Evolutionary conservation across 2,329 filamentous ascomycete species (phyloP), one percentile per base, ranked within the genome.

Genomic region (Emericellopsis atlantica): DNA sequence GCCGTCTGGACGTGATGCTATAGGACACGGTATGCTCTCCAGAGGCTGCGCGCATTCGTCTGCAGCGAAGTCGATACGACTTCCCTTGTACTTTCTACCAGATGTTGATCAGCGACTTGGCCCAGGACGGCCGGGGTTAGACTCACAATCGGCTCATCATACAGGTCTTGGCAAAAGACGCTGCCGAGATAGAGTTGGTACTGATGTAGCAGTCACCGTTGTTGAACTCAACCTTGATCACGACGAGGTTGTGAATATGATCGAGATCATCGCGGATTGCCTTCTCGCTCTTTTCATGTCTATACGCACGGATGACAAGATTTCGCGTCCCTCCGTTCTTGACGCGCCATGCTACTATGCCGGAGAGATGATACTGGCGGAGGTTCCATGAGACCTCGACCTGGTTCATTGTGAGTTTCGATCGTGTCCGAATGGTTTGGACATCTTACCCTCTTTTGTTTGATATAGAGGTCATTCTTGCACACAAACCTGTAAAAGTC

Each of bases 221-320:
- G 3, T 61, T 58, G 55, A 84, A 81, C 7, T 62, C 59, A 36
- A 92, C 62, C 35, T 72, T 72, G 51, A 92, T 67, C 10, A 93
- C 72, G 18, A 81, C 65, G 1, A 93, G 68, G 46, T 85, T 84
- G 62, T 90, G 79, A 45, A 93, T 90, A 54, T 93, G 86, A 21
- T 88, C 81, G 32, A 92, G 68, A 50, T 93, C 83, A 5, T 79
- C 70, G 10, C 81, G 76, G 46, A 93, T 76, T 14, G 62, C 60
- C 7, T 73, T 61, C 48, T 79, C 79, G 0, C 78, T 86, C 48
- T 84, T 64, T 40, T 63, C 70, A 40, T 62, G 62, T 49, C 66
- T 66, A 48, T 73, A 74, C 9, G 71, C 70, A 43, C 73, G 72
- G 34, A 93, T 72, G 16, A 89, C 62, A 32, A 93, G 57, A 50